Conservation (phyloP, 2,329 filamentous ascomycete species). For the Stemphylium lycopersici region DNA sequence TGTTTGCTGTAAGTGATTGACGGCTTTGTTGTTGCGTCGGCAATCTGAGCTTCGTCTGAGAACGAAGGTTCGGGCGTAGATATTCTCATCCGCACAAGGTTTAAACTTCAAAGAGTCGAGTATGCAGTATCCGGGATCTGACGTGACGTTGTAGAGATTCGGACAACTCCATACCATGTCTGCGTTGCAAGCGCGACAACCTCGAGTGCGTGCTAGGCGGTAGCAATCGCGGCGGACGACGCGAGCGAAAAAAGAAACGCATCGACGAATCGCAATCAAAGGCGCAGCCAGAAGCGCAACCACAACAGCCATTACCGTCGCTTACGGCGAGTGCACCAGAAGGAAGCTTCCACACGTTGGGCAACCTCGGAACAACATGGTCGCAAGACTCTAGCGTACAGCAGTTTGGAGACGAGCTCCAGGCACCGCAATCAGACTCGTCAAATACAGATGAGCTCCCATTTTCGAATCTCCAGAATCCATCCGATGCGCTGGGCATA, state of each 20-base stretch:
- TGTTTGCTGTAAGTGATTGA: slow-evolving; percentile 46
- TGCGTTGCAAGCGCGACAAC: slow-evolving; percentile 62
- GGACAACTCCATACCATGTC: slow-evolving; percentile 60
- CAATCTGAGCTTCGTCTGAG: not conserved
- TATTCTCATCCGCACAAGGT: not conserved
- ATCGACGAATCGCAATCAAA: slow-evolving; percentile 18
- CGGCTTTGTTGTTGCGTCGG: slow-evolving; percentile 1
- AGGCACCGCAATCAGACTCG: slow-evolving; percentile 37
- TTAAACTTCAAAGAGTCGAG: not conserved
- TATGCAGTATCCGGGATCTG: not conserved
- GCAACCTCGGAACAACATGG: slow-evolving; percentile 49
- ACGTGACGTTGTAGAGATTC: slow-evolving; percentile 47
- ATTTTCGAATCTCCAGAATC: slow-evolving; percentile 56
- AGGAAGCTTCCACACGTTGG: slow-evolving; percentile 43
- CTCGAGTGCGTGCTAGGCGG: slow-evolving; percentile 65
- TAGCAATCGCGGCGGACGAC: slow-evolving; percentile 64
- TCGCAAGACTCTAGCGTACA: slow-evolving; percentile 28
- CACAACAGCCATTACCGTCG: slow-evolving; percentile 27
- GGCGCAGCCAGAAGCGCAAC: slow-evolving; percentile 7
- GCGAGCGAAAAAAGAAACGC: slow-evolving; percentile 59
- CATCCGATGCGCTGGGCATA: slow-evolving; percentile 57
- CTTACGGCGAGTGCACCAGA: slow-evolving; percentile 40
- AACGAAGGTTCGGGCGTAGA: not conserved
- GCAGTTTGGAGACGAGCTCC: slow-evolving; percentile 27
- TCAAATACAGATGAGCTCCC: slow-evolving; percentile 43